Percentiles rank a stretch among this genome's conserved stretches.
Conservation (phyloP, 1,284 basidiomycete genomes). For the Pseudozyma tsukubaensis region DNA sequence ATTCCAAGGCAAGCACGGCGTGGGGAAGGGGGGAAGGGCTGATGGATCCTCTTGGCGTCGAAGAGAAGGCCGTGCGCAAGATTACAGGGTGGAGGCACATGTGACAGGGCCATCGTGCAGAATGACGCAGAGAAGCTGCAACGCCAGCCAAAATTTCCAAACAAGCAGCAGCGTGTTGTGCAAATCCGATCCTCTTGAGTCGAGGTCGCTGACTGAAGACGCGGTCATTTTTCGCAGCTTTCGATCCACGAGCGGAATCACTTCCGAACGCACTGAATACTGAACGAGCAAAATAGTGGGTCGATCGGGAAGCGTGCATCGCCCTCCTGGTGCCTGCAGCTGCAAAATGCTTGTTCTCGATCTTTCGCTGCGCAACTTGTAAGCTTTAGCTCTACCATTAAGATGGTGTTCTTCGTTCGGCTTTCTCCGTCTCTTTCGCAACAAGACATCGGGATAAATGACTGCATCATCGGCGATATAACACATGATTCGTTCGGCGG, state of each 20-base stretch:
- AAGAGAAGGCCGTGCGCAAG: constrained; percentile 12
- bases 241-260: no score
- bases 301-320: constrained; percentile 3
- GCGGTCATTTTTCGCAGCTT: no score
- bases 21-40: background rate
- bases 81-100: background rate
- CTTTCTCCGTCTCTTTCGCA: background rate
- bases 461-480: no score
- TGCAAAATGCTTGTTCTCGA: background rate
- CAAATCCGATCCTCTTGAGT: background rate
- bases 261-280: no score
- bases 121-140: background rate
- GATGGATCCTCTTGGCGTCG: background rate
- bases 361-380: background rate
- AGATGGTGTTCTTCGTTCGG: background rate
- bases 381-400: background rate
- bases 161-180: background rate
- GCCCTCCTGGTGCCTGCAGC: background rate
- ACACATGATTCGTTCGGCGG: no score
- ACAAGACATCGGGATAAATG: no score
- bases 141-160: background rate
- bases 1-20: no score
- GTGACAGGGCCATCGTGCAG: background rate
- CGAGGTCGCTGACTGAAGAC: background rate
- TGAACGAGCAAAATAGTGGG: no score